Evolutionary conservation across 2,329 filamentous ascomycete species (phyloP), one percentile per base, ranked within the genome.

Genomic region (Epichloe festucae): DNA sequence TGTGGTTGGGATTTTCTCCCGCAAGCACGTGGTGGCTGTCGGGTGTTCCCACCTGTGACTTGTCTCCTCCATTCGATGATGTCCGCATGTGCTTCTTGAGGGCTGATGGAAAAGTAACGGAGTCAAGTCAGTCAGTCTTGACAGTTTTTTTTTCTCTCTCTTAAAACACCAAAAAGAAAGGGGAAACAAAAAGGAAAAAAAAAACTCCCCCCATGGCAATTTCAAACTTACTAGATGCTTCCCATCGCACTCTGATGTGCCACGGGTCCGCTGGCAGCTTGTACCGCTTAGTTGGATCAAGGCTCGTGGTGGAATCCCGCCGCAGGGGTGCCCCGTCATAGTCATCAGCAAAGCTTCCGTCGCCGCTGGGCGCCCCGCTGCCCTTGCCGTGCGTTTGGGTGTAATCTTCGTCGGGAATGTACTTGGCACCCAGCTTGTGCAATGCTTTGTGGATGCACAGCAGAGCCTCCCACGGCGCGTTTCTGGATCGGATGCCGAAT

Each of bases 371-470:
- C 3, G 59, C 54, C 51, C 64, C 70, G 19, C 62, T 62, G 19
- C 72, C 70, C 35, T 69, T 67, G 19, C 71, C 67, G 19, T 75
- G 72, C 8, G 70, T 63, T 46, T 74, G 71, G 39, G 75, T 71
- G 51, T 73, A 78, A 56, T 80, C 76, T 55, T 84, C 79, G 46
- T 84, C 81, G 1, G 77, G 73, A 3, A 95, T 82, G 85, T 94
- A 97, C 48, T 89, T 83, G 12, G 90, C 93, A 35, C 89, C 90
- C 62, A 96, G 83, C 58, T 90, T 90, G 54, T 83, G 76, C 43
- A 98, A 73, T 0, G 93, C 90, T 65, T 91, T 89, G 74, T 96
- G 96, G 52, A 98, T 93, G 62, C 91, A 96, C 27, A 95, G 73
- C 67, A 98, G 85, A 0, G 93, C 93, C 66, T 98, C 93, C 61